Evolutionary conservation across 2,329 filamentous ascomycete genomes (phyloP).

Genomic region (Endothia cerciana): DNA sequence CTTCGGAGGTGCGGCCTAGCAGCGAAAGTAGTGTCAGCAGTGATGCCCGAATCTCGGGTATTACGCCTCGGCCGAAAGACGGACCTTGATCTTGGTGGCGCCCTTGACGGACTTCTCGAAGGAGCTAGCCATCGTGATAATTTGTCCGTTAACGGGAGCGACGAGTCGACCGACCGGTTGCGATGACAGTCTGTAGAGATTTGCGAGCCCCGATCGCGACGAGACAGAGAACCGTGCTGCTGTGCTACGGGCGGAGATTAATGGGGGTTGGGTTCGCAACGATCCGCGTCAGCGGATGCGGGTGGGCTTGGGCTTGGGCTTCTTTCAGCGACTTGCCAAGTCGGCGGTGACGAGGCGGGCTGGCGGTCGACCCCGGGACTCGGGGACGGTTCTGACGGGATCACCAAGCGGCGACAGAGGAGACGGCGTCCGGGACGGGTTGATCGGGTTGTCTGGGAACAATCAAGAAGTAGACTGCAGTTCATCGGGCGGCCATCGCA

Average conservation of each 20-base stretch:
- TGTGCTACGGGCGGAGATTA: conserved; percentile 6
- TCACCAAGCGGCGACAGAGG: conserved; percentile 23
- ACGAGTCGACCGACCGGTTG: background rate
- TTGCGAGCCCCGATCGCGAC: conserved; percentile 2
- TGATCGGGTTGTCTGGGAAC: background rate
- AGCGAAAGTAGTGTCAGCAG: conserved; percentile 29
- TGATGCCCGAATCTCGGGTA: conserved; percentile 24
- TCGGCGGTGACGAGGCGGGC: conserved; percentile 5
- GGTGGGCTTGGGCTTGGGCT: background rate
- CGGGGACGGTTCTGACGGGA: background rate
- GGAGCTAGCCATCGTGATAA: conserved; percentile 72
- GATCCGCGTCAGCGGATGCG: background rate
- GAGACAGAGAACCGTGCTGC: background rate
- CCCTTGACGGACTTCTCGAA: conserved; percentile 99
- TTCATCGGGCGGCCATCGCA: conserved; percentile 28
- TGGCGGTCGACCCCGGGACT: conserved; percentile 3
- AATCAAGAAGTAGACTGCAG: conserved; percentile 12
- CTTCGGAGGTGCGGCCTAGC: conserved; percentile 89
- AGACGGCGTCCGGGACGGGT: background rate
- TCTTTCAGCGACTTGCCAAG: conserved; percentile 4
- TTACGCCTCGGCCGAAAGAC: conserved; percentile 28
- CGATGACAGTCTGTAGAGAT: background rate
- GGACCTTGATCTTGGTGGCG: conserved; percentile 95
- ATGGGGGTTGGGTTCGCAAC: conserved; percentile 2
- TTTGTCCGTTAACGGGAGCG: background rate